phyloP scores from a whole-genome alignment of 768 basidiomycete species.

The Hirschioporus abietinus region DNA sequence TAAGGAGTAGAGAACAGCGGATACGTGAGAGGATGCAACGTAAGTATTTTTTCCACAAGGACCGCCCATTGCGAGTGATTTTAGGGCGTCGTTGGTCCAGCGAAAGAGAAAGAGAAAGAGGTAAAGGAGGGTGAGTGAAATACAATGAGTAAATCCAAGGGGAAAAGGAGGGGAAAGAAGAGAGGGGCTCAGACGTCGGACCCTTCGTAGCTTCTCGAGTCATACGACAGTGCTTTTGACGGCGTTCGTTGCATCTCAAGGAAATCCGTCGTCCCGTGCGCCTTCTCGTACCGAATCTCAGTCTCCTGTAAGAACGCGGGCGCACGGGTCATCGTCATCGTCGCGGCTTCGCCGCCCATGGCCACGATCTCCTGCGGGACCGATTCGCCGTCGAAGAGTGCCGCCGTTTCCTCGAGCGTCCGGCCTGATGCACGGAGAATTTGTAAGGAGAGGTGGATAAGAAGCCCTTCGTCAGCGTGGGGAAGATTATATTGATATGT shows the following conservation, averaged over 20 bases:
- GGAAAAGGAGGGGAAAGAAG: neutral
- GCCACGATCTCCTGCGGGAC: conserved; percentile 36
- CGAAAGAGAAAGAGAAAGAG: neutral
- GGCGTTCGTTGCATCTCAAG: neutral
- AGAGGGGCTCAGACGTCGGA: neutral
- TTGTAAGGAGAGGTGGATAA: conserved; percentile 4
- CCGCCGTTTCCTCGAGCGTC: conserved; percentile 70
- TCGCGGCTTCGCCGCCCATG: conserved; percentile 46
- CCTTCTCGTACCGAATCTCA: neutral
- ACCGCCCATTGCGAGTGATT: neutral
- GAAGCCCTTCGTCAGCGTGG: neutral
- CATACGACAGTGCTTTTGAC: neutral
- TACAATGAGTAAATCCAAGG: neutral
- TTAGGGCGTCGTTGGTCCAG: neutral
- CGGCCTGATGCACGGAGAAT: conserved; percentile 31
- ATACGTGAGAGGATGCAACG: neutral
- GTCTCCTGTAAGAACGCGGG: neutral
- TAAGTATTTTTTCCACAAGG: neutral
- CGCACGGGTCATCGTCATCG: conserved; percentile 20
- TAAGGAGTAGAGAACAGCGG: neutral
- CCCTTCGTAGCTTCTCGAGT: neutral
- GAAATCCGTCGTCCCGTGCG: neutral
- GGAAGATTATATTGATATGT: too few relatives aligned
- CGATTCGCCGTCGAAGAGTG: conserved; percentile 59
- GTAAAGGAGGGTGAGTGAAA: neutral